Evolutionary conservation across 2,329 filamentous ascomycete species (phyloP).

Genomic region (Cladosporium austrohemisphaericum): DNA sequence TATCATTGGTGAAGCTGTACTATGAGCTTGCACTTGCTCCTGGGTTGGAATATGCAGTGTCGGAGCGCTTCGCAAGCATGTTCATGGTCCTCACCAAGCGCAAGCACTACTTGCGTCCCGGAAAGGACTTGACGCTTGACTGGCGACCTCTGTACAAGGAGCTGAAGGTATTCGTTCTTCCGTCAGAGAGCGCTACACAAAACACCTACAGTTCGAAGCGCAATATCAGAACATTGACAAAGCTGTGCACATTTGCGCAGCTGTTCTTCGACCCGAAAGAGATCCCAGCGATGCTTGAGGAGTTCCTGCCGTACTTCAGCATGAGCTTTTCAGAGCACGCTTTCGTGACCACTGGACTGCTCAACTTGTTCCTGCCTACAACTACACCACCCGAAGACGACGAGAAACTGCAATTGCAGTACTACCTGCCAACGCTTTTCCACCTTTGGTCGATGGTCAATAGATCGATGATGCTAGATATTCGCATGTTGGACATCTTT

Average conservation of each 20-base stretch:
- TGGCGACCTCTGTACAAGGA: slow-evolving; percentile 93
- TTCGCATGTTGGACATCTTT: slow-evolving; percentile 82
- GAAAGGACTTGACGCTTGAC: slow-evolving; percentile 84
- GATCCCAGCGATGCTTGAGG: slow-evolving; percentile 64
- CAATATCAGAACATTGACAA: slow-evolving; percentile 71
- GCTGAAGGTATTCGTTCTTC: slow-evolving; percentile 83
- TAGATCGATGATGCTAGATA: slow-evolving; percentile 81
- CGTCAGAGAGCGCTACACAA: slow-evolving; percentile 70
- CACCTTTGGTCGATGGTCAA: slow-evolving; percentile 94
- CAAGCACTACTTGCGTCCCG: slow-evolving; percentile 90
- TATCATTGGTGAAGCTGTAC: slow-evolving; percentile 83
- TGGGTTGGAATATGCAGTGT: slow-evolving; percentile 73
- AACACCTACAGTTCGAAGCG: slow-evolving; percentile 54
- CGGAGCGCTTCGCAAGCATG: slow-evolving; percentile 94
- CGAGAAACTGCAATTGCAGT: slow-evolving; percentile 74
- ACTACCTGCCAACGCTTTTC: slow-evolving; percentile 90
- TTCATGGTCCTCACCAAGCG: slow-evolving; percentile 95
- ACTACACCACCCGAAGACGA: slow-evolving; percentile 68
- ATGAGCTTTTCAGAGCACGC: slow-evolving; percentile 88
- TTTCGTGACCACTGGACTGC: slow-evolving; percentile 82
- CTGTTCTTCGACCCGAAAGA: slow-evolving; percentile 89
- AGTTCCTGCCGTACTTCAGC: slow-evolving; percentile 66
- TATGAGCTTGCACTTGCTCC: slow-evolving; percentile 91
- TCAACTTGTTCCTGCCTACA: slow-evolving; percentile 87
- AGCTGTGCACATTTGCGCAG: slow-evolving; percentile 85